Percentiles rank a stretch among this genome's conserved stretches.
These are phyloP conservation scores for Gleditsia sinensis DNA, from an alignment of 306 rosid species.

Conservation along the genomic window DNA sequence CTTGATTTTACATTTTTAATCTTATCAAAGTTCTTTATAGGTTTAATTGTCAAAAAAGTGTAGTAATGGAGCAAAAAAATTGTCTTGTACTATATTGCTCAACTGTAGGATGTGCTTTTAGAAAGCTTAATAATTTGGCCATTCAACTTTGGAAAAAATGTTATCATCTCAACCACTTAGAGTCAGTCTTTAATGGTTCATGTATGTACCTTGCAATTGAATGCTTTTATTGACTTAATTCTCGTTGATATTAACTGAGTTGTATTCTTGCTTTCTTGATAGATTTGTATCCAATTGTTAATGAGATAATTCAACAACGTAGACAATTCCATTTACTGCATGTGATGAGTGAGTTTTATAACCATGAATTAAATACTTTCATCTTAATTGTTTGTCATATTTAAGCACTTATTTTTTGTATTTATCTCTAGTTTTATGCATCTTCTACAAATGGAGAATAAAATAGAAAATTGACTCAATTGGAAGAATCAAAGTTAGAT, in stretches of 20 bases:
- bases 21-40: constrained; percentile 42
- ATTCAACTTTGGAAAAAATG: constrained; percentile 95
- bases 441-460: no score
- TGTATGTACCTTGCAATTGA: constrained; percentile 38
- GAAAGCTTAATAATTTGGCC: constrained; percentile 57
- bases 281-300: constrained; percentile 73
- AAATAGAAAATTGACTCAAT: no score
- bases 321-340: constrained; percentile 84
- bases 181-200: constrained; percentile 62
- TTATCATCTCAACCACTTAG: constrained; percentile 89
- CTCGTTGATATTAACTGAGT: constrained; percentile 23
- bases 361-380: no score
- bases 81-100: neutral
- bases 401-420: no score
- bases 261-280: constrained; percentile 30
- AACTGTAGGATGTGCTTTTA: constrained; percentile 50
- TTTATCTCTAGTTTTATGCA: no score
- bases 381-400: constrained; percentile 97
- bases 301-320: constrained; percentile 80
- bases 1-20: constrained; percentile 1
- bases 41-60: constrained; percentile 89
- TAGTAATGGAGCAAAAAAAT: constrained; percentile 45
- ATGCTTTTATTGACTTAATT: constrained; percentile 21
- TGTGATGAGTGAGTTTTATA: no score
- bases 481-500: no score